phyloP scores from a whole-genome alignment of 768 basidiomycete species.

The Fomitopsis serialis region DNA sequence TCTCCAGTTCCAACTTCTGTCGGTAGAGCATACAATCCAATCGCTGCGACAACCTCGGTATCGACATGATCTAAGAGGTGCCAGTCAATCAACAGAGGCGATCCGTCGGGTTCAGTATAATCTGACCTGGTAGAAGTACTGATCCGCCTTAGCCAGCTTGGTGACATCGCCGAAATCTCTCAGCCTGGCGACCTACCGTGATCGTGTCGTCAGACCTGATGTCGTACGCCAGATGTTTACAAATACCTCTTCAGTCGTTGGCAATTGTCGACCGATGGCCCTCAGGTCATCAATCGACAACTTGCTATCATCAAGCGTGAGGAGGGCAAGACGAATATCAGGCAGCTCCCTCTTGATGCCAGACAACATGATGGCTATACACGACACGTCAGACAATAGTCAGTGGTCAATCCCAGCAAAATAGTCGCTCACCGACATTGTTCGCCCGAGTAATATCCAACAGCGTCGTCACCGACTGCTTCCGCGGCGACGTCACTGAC shows the following conservation, averaged over 20 bases:
- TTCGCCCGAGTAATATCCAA: constrained; percentile 80
- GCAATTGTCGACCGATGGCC: constrained; percentile 68
- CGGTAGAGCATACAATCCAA: constrained; percentile 83
- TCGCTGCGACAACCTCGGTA: constrained; percentile 71
- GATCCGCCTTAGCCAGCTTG: constrained; percentile 79
- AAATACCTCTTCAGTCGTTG: constrained; percentile 75
- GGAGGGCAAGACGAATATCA: constrained; percentile 64
- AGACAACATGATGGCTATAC: constrained; percentile 77
- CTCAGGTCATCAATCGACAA: constrained; percentile 74
- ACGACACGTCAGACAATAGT: neutral
- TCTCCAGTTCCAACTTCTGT: constrained; percentile 72
- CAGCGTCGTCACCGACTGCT: constrained; percentile 62
- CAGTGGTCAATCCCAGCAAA: neutral
- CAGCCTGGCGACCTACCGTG: constrained; percentile 51
- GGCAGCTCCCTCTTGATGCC: constrained; percentile 60
- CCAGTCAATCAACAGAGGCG: too few species aligned
- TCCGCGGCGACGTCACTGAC: constrained; percentile 36
- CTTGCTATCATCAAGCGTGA: constrained; percentile 64
- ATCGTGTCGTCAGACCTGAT: neutral
- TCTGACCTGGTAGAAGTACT: constrained; percentile 72
- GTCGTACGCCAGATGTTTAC: neutral
- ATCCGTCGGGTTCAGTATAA: too few species aligned
- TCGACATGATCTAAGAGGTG: constrained; percentile 63
- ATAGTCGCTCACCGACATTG: constrained; percentile 57
- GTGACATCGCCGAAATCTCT: constrained; percentile 65